Base-by-base conservation (phyloP, 306 rosid genomes). In the Medicago lupulina region DNA sequence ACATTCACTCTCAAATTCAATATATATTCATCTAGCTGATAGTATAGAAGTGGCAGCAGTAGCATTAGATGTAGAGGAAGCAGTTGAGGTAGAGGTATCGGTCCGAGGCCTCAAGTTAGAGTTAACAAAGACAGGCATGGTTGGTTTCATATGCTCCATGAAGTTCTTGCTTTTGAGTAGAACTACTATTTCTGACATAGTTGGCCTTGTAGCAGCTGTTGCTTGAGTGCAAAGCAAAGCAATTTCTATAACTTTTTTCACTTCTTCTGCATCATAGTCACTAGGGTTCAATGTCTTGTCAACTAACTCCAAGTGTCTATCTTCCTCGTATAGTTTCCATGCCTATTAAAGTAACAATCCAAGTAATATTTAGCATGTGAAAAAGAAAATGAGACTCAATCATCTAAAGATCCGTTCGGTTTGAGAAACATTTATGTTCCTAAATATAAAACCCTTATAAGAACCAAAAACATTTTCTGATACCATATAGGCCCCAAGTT, bases 201-300 rank as follows among this genome's bases (percentile, higher is more conserved):
- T 80, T 73, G 94, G 89, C 61, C 94, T 87, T 25, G 50, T 4
- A 9, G 82, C 34, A 21, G 89, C 64, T 3, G 94, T 82, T 66
- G 87, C 73, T 50, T 89, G 91, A 62, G 87, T 81, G 85, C 91
- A 89, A 47, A 77, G 39, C 8, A 87, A 67, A 70, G 88, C 92
- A 25, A 87, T 84, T 54, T 84, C 89, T 55, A 85, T 40, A 8
- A 80, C 49, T 43, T 67, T 89, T 73, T 75, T 84, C 53, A 84
- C 71, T 40, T 83, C 88, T 73, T 85, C 87, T 54, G 17, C 75
- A 61, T 76, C 83, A 67, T 85, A 87, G 0, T 85, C 87, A 6
- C 75, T 53, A 23, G 81, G 58, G 41, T 85, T 78, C 63, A 89
- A 41, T 4, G 57, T 74, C 16, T 81, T 43, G 58, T 89, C 91